A percentile compares a stretch with the other conserved stretches of the same genome.
Conservation (phyloP, 108 stramenopile genomes). For the Nitzschia sp. region DNA sequence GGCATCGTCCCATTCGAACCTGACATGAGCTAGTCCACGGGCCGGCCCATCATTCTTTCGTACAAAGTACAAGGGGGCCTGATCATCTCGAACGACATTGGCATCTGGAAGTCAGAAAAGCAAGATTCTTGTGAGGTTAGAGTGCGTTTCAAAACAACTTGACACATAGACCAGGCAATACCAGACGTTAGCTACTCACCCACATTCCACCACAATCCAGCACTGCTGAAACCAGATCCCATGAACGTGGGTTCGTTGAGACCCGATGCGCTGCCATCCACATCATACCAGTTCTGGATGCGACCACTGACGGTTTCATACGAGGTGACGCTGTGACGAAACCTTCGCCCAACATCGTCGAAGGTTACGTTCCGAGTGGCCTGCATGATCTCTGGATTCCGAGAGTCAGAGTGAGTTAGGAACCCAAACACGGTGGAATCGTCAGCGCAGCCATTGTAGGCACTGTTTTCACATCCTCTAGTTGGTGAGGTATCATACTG, state of each 20-base stretch:
- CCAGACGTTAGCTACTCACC: background rate
- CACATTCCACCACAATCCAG: slow-evolving; percentile 40
- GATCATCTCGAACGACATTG: slow-evolving; percentile 23
- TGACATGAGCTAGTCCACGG: slow-evolving; percentile 34
- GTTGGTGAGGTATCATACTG: slow-evolving; percentile 33
- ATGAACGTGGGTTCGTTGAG: slow-evolving; percentile 23
- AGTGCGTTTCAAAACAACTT: background rate
- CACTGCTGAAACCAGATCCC: slow-evolving; percentile 27
- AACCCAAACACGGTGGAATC: slow-evolving; percentile 37
- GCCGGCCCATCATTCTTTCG: slow-evolving; percentile 23
- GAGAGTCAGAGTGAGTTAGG: slow-evolving; percentile 31
- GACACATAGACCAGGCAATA: background rate
- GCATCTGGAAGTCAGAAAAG: background rate
- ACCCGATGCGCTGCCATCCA: slow-evolving; percentile 33
- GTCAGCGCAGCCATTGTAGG: slow-evolving; percentile 26
- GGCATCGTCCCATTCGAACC: slow-evolving; percentile 25
- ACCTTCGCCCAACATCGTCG: slow-evolving; percentile 38
- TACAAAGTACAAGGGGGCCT: slow-evolving; percentile 35
- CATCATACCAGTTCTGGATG: slow-evolving; percentile 40
- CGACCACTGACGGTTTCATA: slow-evolving; percentile 27
- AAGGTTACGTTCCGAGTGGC: slow-evolving; percentile 33
- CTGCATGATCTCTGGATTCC: slow-evolving; percentile 43
- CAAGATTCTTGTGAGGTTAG: too few species aligned
- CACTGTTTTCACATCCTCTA: slow-evolving; percentile 26
- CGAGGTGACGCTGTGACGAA: slow-evolving; percentile 1